phyloP scores from a whole-genome alignment of 495 filamentous ascomycete genomes.

The Lophium mytilinum region DNA sequence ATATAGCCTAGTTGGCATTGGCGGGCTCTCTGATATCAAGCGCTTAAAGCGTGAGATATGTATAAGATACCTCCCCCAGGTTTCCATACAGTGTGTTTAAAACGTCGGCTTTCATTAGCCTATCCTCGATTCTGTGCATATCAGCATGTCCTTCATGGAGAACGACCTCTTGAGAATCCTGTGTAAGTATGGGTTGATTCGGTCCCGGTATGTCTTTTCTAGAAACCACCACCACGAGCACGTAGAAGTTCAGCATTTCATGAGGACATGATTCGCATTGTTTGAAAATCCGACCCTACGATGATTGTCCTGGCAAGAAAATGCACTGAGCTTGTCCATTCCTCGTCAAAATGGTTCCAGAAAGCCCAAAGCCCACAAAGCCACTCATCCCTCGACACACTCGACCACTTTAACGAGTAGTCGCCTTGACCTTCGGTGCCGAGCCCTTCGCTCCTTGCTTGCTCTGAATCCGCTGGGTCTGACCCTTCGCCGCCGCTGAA shows the following conservation, averaged over 20 bases:
- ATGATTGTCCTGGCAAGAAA: constrained; percentile 1
- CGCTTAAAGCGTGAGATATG: too few relatives aligned
- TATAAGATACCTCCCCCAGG: too few relatives aligned
- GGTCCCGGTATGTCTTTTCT: too few relatives aligned
- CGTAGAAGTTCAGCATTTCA: constrained; percentile 1
- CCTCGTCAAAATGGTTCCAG: constrained; percentile 5
- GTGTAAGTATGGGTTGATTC: too few relatives aligned
- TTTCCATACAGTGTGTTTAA: too few relatives aligned
- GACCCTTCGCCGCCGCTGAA: constrained; percentile 61
- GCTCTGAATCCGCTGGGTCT: constrained; percentile 69
- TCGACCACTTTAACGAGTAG: constrained; percentile 65
- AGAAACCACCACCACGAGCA: not conserved
- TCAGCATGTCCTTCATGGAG: too few relatives aligned
- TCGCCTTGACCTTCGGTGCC: constrained; percentile 75
- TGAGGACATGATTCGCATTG: constrained; percentile 28
- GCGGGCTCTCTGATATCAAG: too few relatives aligned
- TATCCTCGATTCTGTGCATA: too few relatives aligned
- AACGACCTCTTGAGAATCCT: too few relatives aligned
- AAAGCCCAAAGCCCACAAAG: constrained; percentile 4
- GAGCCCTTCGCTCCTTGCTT: constrained; percentile 97
- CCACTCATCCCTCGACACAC: not conserved
- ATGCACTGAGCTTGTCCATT: constrained; percentile 1
- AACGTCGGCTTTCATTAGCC: too few relatives aligned
- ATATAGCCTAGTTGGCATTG: too few relatives aligned
- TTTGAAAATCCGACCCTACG: constrained; percentile 23